Evolutionary conservation across 2,329 filamentous ascomycete genomes (phyloP), one percentile per base, ranked within the genome.

Genomic region (Raffaelea arxii): DNA sequence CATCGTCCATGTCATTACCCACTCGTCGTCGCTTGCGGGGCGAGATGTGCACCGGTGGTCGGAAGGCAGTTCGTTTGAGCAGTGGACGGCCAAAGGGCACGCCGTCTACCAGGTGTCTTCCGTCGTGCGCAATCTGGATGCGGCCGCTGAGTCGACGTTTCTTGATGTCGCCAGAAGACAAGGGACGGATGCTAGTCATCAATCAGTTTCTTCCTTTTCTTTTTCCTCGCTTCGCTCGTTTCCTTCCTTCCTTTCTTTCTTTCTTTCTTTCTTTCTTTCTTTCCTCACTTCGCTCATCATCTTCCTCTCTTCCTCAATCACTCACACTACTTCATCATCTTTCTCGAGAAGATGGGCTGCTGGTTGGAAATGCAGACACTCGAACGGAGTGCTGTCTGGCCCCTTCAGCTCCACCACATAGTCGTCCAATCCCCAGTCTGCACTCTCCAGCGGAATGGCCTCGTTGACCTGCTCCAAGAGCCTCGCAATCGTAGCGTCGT

Each of bases 401-500:
- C 74, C 71, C 19, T 64, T 63, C 4, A 95, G 72, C 63, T 94
- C 86, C 25, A 95, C 86, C 9, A 77, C 77, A 62, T 97, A 97
- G 60, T 96, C 87, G 58, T 96, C 90, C 4, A 95, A 66, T 0
- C 87, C 88, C 87, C 88, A 95, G 49, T 88, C 72, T 36, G 74
- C 73, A 47, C 82, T 80, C 66, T 95, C 89, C 0, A 97, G 77
- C 0, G 90, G 89, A 2, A 96, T 69, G 16, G 85, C 74, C 38
- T 86, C 78, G 63, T 94, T 90, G 54, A 96, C 71, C 50, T 87
- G 77, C 52, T 85, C 79, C 32, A 96, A 71, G 2, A 96, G 75
- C 54, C 84, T 79, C 25, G 85, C 76, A 50, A 95, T 73, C 2
- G 87, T 94, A 45, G 80, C 73, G 40, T 81, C 73, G 14, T 71